A percentile compares a stretch with the other conserved stretches of the same genome.
Evolutionary conservation across 139 green algal species (phyloP).

Genomic region (Chlorella sp.): DNA sequence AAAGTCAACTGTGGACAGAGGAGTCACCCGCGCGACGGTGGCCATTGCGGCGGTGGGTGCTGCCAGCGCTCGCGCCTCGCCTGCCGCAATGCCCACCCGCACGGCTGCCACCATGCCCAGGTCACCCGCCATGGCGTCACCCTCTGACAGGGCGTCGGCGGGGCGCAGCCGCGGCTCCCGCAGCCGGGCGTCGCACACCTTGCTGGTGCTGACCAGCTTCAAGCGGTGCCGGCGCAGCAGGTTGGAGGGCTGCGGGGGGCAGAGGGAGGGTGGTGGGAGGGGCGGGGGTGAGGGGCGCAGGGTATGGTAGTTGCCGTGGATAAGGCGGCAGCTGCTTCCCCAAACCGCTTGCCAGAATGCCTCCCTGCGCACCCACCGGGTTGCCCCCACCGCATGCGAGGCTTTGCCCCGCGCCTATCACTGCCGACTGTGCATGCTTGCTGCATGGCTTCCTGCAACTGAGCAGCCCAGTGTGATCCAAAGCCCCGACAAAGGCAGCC

Average conservation of each 20-base stretch:
- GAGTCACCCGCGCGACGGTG: not conserved
- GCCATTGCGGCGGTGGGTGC: not conserved
- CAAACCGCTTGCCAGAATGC: not conserved
- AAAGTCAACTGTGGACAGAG: not conserved
- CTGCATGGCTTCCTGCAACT: too few relatives aligned
- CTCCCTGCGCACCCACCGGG: too few relatives aligned
- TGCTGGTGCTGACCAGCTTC: constrained; percentile 75
- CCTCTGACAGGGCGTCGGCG: constrained; percentile 56
- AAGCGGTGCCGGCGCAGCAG: constrained; percentile 59
- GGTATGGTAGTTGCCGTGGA: not conserved
- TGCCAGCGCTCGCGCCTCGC: constrained; percentile 1
- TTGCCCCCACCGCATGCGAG: too few relatives aligned
- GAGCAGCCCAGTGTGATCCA: too few relatives aligned
- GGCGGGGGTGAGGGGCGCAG: too few relatives aligned
- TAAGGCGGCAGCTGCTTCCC: too few relatives aligned
- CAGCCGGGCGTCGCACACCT: constrained; percentile 58
- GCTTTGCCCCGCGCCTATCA: too few relatives aligned
- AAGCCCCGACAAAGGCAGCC: not conserved
- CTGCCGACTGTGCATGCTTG: too few relatives aligned
- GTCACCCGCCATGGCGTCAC: constrained; percentile 75
- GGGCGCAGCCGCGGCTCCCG: constrained; percentile 45
- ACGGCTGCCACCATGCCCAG: not conserved
- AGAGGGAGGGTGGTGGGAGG: not conserved
- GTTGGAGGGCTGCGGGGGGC: not conserved
- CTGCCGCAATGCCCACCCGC: not conserved